Base-by-base conservation (phyloP, 768 basidiomycete genomes). In the Rossbeevera mucosa region DNA sequence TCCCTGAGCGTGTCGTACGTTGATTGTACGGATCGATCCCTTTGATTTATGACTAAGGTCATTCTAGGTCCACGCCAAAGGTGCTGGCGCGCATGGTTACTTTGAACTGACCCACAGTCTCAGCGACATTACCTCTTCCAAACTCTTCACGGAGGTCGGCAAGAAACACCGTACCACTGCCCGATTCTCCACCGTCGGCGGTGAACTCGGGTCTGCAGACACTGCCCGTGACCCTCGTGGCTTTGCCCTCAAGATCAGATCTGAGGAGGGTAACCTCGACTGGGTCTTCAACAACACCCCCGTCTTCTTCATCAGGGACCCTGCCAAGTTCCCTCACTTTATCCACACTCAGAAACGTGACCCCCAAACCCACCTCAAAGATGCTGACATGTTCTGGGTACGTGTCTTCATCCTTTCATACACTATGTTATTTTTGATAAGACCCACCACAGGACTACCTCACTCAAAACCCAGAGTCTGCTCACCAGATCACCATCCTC, bases 231-330 rank as follows among this genome's bases (percentile, higher is more conserved):
- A 97, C 62, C 91, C 92, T 22, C 85, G 92, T 74, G 95, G 95
- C 2, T 97, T 96, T 64, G 88, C 95, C 5, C 66, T 88, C 72
- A 88, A 94, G 73, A 77, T 97, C 57, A 88, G 82, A 69, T 93
- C 95, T 0, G 83, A 91, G 3, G 81, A 96, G 68, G 95, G 95
- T 18, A 94, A 91, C 76, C 82, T 83, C 71, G 94, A 96, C 68
- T 88, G 88, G 79, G 94, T 94, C 62, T 81, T 86, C 82, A 91
- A 92, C 74, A 92, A 93, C 75, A 91, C 89, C 13, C 91, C 94
- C 44, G 79, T 94, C 59, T 93, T 94, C 82, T 88, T 91, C 76
- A 82, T 96, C 69, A 81, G 85, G 59, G 85, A 94, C 68, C 82
- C 88, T 13, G 80, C 86, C 71, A 86, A 92, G 71, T 96, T 95